Base-by-base conservation (phyloP, 176 grass and related monocot species). In the Paspalum vaginatum region DNA sequence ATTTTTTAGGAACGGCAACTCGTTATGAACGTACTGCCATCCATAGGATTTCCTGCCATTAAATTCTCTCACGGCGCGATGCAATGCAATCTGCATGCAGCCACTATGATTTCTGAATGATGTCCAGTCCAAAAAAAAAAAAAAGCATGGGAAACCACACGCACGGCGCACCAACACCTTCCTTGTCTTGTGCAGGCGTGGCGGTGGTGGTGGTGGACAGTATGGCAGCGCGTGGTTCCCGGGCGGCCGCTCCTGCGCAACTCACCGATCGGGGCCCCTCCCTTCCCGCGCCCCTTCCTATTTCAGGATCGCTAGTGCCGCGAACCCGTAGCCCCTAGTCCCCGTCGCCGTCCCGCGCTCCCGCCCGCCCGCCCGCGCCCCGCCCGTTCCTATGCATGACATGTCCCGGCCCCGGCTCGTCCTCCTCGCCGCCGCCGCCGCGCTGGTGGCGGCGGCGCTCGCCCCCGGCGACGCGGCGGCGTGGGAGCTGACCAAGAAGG, bases 151-250 rank as follows among this genome's bases (percentile, higher is more conserved):
- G 32, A 32, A 32, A 32, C 32, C 32, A 32, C 32, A 32, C 32
- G 32, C n/a, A n/a, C n/a, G n/a, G n/a, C n/a, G n/a, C 32, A 32
- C 32, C 32, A 32, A 32, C 32, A 32, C 32, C 32, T 32, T 32
- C 32, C 32, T 32, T 32, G 32, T 32, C 32, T 32, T 3, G 32
- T 32, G 32, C 32, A 32, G 32, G 32, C 32, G 32, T 32, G 32
- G 32, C 3, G 32, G 32, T 32, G 32, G 32, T 32, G 32, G 32
- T 32, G 32, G 32, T 32, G 32, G n/a, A n/a, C n/a, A n/a, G n/a
- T n/a, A n/a, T n/a, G n/a, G n/a, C n/a, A 42, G 40, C 46, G 46
- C 45, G 50, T 26, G 15, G 77, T 85, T 81, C 82, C 82, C 82
- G 82, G 72, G 40, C 21, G 49, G 7, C 84, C 84, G 11, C 79